These are phyloP conservation scores for Cercospora beticola DNA, from an alignment of 2,329 filamentous ascomycete species.

Conservation along the genomic window DNA sequence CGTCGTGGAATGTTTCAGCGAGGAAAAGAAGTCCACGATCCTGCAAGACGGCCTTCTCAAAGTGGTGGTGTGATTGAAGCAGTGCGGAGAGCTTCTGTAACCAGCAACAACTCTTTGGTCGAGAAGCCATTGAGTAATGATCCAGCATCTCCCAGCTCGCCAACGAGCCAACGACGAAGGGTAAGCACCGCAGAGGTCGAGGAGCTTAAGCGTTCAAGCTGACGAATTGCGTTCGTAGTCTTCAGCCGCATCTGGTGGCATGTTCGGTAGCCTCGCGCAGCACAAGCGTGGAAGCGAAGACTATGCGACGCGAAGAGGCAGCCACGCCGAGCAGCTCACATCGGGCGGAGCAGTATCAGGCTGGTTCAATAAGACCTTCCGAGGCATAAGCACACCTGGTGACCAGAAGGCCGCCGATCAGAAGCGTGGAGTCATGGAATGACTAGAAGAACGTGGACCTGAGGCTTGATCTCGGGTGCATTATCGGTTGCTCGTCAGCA, in stretches of 20 bases:
- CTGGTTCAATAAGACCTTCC: constrained; percentile 36
- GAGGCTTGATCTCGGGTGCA: background rate
- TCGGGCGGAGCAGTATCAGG: constrained; percentile 26
- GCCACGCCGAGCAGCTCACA: constrained; percentile 27
- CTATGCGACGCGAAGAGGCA: constrained; percentile 34
- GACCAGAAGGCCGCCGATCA: constrained; percentile 13
- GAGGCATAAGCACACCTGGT: constrained; percentile 24
- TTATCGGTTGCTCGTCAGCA: background rate
- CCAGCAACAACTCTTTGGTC: constrained; percentile 24
- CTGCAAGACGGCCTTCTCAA: constrained; percentile 22
- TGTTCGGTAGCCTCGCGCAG: constrained; percentile 33
- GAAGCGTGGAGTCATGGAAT: constrained; percentile 32
- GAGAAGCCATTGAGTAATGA: constrained; percentile 32
- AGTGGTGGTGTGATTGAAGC: constrained; percentile 30
- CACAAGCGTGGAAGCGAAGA: constrained; percentile 37
- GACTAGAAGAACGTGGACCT: constrained; percentile 12
- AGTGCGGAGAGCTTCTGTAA: constrained; percentile 31
- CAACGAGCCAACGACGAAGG: constrained; percentile 23
- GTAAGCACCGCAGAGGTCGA: constrained; percentile 2
- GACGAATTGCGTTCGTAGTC: constrained; percentile 18
- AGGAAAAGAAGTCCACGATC: constrained; percentile 38
- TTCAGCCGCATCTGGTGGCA: constrained; percentile 29
- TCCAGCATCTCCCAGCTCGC: constrained; percentile 17
- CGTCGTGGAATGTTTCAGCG: constrained; percentile 37
- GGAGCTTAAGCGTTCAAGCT: background rate